These are phyloP conservation scores for Poa annua DNA, from an alignment of 176 grass and related monocot genomes.

Conservation along the genomic window DNA sequence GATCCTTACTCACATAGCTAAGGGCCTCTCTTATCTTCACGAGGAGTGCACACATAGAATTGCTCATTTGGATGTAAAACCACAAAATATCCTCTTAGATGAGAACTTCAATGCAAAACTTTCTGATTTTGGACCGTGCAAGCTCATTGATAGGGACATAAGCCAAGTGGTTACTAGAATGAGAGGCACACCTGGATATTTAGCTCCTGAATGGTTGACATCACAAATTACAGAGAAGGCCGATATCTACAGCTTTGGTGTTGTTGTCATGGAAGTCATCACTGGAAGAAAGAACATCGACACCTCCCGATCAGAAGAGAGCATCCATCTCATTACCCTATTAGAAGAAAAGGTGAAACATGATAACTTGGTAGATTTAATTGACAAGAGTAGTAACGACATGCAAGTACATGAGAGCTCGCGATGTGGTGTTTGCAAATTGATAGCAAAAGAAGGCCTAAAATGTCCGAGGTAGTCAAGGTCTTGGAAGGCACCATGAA, in stretches of 20 bases:
- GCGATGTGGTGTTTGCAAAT: slow-evolving; percentile 63
- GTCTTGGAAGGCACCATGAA: slow-evolving; percentile 47
- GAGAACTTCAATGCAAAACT: slow-evolving; percentile 39
- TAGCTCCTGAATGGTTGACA: slow-evolving; percentile 50
- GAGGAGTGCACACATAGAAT: slow-evolving; percentile 53
- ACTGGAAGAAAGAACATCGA: slow-evolving; percentile 45
- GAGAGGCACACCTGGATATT: slow-evolving; percentile 42
- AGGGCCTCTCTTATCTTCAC: slow-evolving; percentile 58
- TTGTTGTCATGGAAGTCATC: slow-evolving; percentile 45
- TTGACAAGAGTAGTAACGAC: neutral
- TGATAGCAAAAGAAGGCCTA: slow-evolving; percentile 49
- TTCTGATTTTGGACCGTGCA: slow-evolving; percentile 50
- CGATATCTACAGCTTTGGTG: slow-evolving; percentile 50
- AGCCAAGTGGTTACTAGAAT: slow-evolving; percentile 39
- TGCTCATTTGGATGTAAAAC: slow-evolving; percentile 53
- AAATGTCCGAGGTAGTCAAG: slow-evolving; percentile 57
- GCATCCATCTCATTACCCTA: slow-evolving; percentile 36
- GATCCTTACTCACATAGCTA: slow-evolving; percentile 46
- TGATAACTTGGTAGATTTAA: slow-evolving; percentile 29
- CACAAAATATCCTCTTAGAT: slow-evolving; percentile 58
- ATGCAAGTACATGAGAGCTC: slow-evolving; percentile 36
- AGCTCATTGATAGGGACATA: slow-evolving; percentile 39
- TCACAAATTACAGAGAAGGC: slow-evolving; percentile 43
- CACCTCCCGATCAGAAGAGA: slow-evolving; percentile 37
- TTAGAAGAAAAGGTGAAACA: slow-evolving; percentile 42